phyloP scores from a whole-genome alignment of 768 basidiomycete genomes.

The Cystofilobasidium bisporidii region DNA sequence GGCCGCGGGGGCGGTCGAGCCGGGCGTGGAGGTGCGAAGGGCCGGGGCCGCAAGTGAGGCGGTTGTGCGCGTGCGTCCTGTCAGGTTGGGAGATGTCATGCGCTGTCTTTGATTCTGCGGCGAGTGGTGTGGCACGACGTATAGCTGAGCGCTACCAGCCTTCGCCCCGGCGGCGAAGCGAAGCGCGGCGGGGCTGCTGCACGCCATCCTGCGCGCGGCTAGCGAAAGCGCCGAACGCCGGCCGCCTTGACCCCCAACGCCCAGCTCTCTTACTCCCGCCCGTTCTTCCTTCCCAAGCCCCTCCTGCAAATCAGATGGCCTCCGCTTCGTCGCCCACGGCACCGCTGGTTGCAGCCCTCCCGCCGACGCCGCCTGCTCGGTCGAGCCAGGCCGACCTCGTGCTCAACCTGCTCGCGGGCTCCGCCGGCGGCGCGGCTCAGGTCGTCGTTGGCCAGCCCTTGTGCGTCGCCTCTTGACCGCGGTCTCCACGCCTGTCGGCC shows the following conservation, averaged over 20 bases:
- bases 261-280: not conserved
- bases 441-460: slow-evolving; percentile 27
- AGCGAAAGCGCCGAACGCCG: not conserved
- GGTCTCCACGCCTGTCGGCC: too few relatives aligned
- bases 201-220: not conserved
- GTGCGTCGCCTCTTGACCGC: too few relatives aligned
- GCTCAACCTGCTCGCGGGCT: slow-evolving; percentile 21
- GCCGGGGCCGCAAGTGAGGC: slow-evolving; percentile 18
- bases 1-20: slow-evolving; percentile 42
- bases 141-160: too few relatives aligned
- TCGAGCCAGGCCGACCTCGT: slow-evolving; percentile 14
- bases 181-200: too few relatives aligned
- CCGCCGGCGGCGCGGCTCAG: slow-evolving; percentile 21
- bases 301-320: too few relatives aligned
- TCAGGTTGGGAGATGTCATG: too few relatives aligned
- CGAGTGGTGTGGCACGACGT: too few relatives aligned
- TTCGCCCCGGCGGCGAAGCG: too few relatives aligned
- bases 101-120: too few relatives aligned
- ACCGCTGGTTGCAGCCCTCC: not conserved
- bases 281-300: too few relatives aligned
- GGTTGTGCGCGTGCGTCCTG: not conserved
- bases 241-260: not conserved
- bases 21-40: slow-evolving; percentile 28
- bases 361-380: not conserved
- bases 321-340: slow-evolving; percentile 4